Evolutionary conservation across 2,329 filamentous ascomycete species (phyloP), one percentile per base, ranked within the genome.

Genomic region (Botrytis aclada): DNA sequence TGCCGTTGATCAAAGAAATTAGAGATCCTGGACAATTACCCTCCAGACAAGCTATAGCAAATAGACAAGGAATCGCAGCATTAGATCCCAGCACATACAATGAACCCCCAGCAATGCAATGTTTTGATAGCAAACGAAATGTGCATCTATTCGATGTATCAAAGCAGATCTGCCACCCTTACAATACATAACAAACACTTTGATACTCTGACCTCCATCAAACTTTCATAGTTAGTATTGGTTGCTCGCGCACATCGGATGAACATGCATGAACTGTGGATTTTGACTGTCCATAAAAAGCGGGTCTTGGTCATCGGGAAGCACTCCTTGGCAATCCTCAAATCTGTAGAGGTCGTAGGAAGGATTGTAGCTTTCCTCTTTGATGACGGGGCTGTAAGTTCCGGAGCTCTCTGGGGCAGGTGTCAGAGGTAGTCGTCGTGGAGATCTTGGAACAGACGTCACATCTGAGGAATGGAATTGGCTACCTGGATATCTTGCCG

Each of bases 301-400:
- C 37, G 79, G 77, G 16, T 69, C 70, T 54, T 76, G 74, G 37
- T 77, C 58, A 61, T 72, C 76, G n/a, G 76, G 67, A 58, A 76
- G 77, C 22, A 79, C 78, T 20, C 77, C 79, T 64, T 79, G 77
- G 16, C 78, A 76, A 70, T 78, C 76, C 56, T 78, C 75, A 29
- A 80, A 65, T 16, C 62, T 72, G 70, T 74, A 78, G 63, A 76
- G 51, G 20, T 78, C 77, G 34, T 74, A 79, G n/a, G 75, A 72
- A 43, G 70, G 51, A 14, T 78, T 77, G 39, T 75, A 70, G 37
- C 70, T 66, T 56, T 79, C 75, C 25, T 43, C 63, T 51, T 72
- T 72, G 41, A 72, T 72, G 4, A 51, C 39, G 12, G 70, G 76
- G 61, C 74, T 76, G n/a, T 73, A 60, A 29, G 67, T 58, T 20